Percentiles rank a stretch among this genome's conserved stretches.
Conservation (phyloP, 2,329 filamentous ascomycete genomes). For the Verticillium albo-atrum region DNA sequence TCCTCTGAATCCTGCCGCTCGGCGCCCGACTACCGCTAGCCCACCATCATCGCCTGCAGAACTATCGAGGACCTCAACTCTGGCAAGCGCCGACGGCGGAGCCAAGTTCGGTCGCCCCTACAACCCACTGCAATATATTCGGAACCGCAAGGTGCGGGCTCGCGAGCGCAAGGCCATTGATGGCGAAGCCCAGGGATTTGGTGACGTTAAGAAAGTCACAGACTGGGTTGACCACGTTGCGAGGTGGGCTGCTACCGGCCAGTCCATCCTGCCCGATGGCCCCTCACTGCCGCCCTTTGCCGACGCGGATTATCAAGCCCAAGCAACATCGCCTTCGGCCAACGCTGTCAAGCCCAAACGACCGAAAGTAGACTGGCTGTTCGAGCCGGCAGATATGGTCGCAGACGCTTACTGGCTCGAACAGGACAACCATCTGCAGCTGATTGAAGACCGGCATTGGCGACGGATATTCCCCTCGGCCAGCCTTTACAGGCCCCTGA, state of each 20-base stretch:
- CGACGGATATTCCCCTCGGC: conserved; percentile 61
- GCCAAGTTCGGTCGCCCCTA: conserved; percentile 63
- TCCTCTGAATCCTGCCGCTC: conserved; percentile 52
- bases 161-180: conserved; percentile 73
- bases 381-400: conserved; percentile 78
- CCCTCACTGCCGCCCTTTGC: conserved; percentile 41
- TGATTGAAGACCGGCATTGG: conserved; percentile 78
- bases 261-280: conserved; percentile 21
- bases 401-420: conserved; percentile 92
- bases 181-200: conserved; percentile 71
- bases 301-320: conserved; percentile 37
- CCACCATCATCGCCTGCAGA: conserved; percentile 33
- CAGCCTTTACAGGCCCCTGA: conserved; percentile 20
- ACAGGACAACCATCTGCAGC: conserved; percentile 70
- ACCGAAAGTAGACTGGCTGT: conserved; percentile 78
- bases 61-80: conserved; percentile 15
- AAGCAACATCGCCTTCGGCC: conserved; percentile 36
- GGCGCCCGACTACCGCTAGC: conserved; percentile 34
- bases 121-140: conserved; percentile 88
- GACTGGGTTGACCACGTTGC: conserved; percentile 73
- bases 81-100: conserved; percentile 27
- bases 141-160: conserved; percentile 81
- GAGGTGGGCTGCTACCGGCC: conserved; percentile 34
- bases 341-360: conserved; percentile 58
- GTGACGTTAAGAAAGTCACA: conserved; percentile 65